A percentile compares a stretch with the other conserved stretches of the same genome.
Evolutionary conservation across 257 asterid genomes (phyloP).

Genomic region (Rhazya stricta): DNA sequence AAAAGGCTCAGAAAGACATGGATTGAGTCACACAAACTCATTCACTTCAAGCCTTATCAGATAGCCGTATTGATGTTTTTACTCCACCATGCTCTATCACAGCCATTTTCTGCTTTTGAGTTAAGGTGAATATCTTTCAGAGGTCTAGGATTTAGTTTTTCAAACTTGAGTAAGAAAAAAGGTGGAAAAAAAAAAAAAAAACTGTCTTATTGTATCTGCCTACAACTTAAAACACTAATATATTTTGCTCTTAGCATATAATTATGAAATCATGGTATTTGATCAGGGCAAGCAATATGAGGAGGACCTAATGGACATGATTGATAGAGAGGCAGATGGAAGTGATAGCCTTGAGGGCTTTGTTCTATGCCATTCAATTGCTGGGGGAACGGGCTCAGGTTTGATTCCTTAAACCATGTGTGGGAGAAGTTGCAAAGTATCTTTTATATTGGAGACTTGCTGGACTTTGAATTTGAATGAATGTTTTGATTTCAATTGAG

Average conservation of each 20-base stretch:
- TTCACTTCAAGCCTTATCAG: background rate
- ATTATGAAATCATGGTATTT: background rate
- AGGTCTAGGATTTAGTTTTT: background rate
- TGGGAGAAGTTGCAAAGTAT: background rate
- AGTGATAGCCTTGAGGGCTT: constrained; percentile 99
- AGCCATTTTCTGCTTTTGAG: background rate
- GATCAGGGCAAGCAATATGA: constrained; percentile 88
- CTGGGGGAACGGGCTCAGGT: constrained; percentile 99
- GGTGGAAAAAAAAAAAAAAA: too few relatives aligned
- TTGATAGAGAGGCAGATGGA: constrained; percentile 99
- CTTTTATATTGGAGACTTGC: background rate
- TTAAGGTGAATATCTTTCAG: background rate
- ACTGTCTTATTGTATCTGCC: background rate
- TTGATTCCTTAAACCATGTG: constrained; percentile 2
- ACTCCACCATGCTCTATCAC: background rate
- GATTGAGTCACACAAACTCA: background rate
- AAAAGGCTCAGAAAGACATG: background rate
- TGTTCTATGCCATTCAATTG: constrained; percentile 97
- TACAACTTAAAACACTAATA: background rate
- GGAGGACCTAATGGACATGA: constrained; percentile 99
- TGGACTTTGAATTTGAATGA: background rate
- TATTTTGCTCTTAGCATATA: background rate
- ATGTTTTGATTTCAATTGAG: background rate
- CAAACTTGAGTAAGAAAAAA: background rate
- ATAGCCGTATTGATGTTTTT: background rate